Conservation (phyloP, 1,284 basidiomycete genomes). For the Malassezia caprae region DNA sequence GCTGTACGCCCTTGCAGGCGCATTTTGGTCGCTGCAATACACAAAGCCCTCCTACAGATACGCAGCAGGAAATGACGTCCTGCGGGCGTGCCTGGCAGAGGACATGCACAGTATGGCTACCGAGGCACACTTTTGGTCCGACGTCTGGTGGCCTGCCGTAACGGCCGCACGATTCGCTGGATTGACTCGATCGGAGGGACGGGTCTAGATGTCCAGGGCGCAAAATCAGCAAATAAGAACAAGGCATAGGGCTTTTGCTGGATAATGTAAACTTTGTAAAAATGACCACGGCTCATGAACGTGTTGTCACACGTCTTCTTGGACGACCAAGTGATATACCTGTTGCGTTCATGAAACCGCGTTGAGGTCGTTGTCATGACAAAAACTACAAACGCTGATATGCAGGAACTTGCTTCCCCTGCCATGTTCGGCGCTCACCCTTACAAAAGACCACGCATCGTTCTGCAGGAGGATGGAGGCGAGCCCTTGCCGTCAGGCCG, state of each 20-base stretch:
- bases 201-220: too few species aligned
- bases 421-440: not conserved
- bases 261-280: not conserved
- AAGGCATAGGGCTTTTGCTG: not conserved
- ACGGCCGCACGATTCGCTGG: not conserved
- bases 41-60: not conserved
- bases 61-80: not conserved
- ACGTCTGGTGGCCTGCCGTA: not conserved
- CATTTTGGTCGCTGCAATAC: conserved; percentile 6
- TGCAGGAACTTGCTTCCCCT: not conserved
- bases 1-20: not conserved
- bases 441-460: not conserved
- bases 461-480: not conserved
- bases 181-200: not conserved
- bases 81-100: not conserved
- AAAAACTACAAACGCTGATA: not conserved
- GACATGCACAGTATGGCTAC: not conserved
- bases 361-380: not conserved
- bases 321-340: too few species aligned
- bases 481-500: not conserved
- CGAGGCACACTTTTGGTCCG: not conserved
- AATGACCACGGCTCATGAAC: too few species aligned
- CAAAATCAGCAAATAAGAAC: too few species aligned
- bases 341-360: not conserved
- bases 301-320: too few species aligned